phyloP scores from a whole-genome alignment of 2,329 filamentous ascomycete species.

The Cyphellophora attinorum region DNA sequence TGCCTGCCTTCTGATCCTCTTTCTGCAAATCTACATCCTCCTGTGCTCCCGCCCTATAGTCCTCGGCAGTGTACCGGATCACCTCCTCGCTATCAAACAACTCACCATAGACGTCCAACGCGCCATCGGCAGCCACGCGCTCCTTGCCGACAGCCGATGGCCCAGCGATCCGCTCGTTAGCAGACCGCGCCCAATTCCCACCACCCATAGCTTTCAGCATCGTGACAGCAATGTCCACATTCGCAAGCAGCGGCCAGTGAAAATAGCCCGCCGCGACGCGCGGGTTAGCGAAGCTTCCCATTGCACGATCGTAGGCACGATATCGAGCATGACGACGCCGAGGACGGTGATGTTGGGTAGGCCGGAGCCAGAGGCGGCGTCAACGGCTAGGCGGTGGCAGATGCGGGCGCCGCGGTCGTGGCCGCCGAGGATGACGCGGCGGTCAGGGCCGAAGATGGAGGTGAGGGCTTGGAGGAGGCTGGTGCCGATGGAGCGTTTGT shows the following conservation, averaged over 20 bases:
- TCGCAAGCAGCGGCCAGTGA: constrained; percentile 43
- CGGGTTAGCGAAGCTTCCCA: constrained; percentile 31
- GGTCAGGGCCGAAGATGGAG: constrained; percentile 21
- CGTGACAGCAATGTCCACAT: constrained; percentile 29
- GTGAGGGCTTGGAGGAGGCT: constrained; percentile 30
- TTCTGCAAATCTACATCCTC: constrained; percentile 33
- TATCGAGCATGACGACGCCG: constrained; percentile 35
- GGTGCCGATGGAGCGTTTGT: constrained; percentile 31
- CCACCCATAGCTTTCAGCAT: constrained; percentile 34
- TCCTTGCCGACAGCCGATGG: constrained; percentile 7
- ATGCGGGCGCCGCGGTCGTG: constrained; percentile 42
- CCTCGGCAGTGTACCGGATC: constrained; percentile 34
- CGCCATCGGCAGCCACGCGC: constrained; percentile 21
- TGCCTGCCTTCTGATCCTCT: constrained; percentile 32
- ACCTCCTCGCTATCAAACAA: constrained; percentile 33
- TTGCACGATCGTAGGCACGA: constrained; percentile 37
- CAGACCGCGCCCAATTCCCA: constrained; percentile 25
- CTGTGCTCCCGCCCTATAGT: constrained; percentile 36
- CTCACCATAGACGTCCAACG: constrained; percentile 31
- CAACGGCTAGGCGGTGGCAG: constrained; percentile 37
- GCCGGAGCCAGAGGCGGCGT: constrained; percentile 27
- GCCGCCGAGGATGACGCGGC: constrained; percentile 34
- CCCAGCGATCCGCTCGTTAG: constrained; percentile 23
- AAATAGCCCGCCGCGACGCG: constrained; percentile 27
- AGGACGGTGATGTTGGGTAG: constrained; percentile 24